Evolutionary conservation across 2,329 filamentous ascomycete genomes (phyloP).

Genomic region (Gliomastix tumulicola): DNA sequence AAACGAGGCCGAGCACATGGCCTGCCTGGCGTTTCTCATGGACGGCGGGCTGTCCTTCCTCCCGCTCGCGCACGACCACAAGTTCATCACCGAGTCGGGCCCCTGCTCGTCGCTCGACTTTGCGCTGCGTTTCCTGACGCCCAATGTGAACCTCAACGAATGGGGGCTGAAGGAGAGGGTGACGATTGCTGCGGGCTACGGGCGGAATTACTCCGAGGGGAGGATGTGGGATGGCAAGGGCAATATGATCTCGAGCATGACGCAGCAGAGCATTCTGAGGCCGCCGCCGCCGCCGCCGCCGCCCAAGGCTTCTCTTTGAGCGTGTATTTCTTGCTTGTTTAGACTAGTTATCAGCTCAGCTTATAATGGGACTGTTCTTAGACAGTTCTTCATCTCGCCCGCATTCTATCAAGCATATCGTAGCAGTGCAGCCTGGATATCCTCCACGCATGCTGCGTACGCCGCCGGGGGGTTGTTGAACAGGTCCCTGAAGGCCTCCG

Average conservation of each 20-base stretch:
- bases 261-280: slow-evolving; percentile 34
- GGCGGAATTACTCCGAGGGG: not conserved
- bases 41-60: slow-evolving; percentile 35
- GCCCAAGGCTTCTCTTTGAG: no score
- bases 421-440: slow-evolving; percentile 1
- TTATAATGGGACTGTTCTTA: no score
- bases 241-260: slow-evolving; percentile 36
- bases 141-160: slow-evolving; percentile 24
- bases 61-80: slow-evolving; percentile 31
- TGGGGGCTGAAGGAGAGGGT: slow-evolving; percentile 37
- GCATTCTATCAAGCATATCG: not conserved
- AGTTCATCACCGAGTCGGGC: slow-evolving; percentile 32
- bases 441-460: not conserved
- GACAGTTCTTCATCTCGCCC: no score
- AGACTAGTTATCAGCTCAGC: no score
- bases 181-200: slow-evolving; percentile 22
- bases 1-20: slow-evolving; percentile 21
- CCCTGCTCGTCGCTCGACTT: slow-evolving; percentile 43
- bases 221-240: slow-evolving; percentile 17
- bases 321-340: no score
- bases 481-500: not conserved
- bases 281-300: not conserved
- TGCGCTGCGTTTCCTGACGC: slow-evolving; percentile 33
- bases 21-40: slow-evolving; percentile 32
- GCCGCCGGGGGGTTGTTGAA: not conserved